Evolutionary conservation across 495 filamentous ascomycete genomes (phyloP), one percentile per base, ranked within the genome.

Genomic region (Talaromyces adpressus): DNA sequence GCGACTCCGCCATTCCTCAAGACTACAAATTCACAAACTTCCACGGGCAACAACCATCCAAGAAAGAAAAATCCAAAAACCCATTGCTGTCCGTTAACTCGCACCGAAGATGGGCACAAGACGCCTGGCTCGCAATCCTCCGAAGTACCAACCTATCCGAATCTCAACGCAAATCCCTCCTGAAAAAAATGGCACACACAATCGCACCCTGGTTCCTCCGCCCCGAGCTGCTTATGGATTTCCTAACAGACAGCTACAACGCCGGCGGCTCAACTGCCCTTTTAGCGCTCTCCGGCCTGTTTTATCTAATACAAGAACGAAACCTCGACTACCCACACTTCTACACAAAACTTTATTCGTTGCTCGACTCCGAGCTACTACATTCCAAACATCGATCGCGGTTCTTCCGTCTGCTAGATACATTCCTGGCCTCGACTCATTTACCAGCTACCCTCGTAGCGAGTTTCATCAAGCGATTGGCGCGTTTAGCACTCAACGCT

Each of bases 311-410:
- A 62, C 88, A 90, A 66, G 85, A 90, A 67, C 90, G 90, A 67
- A 98, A 99, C 72, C 82, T 99, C 39, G 95, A 98, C 75, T 98
- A 98, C 75, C 95, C 94, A 0, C 84, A 87, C 29, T 99, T 99
- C 82, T 99, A 93, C 78, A 75, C 81, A 32, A 97, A 96, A 71
- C 83, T 99, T 6, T 99, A 99, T 75, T 93, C 91, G 0, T 80
- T 98, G 14, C 81, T 98, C 6, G 89, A 97, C 71, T 82, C 85
- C 18, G 85, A 91, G 39, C 82, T 98, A 5, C 80, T 99, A 22
- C 93, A 99, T 73, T 94, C 92, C 39, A 93, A 92, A 73, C 89
- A 99, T 76, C 88, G 95, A 49, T 94, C 91, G 12, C 87, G 86
- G 49, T 97, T 98, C 76, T 93, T 99, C 77, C 89, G 95, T 7